Evolutionary conservation across 805 yeast species (phyloP).

Genomic region (Maudiozyma bulderi): DNA sequence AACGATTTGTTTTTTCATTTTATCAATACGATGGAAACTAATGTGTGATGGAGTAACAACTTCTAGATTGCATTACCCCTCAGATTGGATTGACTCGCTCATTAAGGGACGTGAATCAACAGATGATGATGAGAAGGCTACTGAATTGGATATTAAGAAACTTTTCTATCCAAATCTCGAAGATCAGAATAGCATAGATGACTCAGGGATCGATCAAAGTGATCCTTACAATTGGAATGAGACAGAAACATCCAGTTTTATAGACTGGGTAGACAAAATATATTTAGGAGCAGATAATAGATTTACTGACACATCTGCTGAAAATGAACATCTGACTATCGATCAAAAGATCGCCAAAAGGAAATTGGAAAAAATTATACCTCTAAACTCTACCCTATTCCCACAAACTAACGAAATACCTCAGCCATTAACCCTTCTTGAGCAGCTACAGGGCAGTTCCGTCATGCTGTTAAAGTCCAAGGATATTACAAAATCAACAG

Average conservation of each 20-base stretch:
- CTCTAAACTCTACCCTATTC: constrained; percentile 8
- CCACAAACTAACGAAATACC: background rate
- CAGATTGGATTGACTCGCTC: constrained; percentile 4
- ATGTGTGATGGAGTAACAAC: constrained; percentile 9
- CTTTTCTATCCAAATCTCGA: constrained; percentile 1
- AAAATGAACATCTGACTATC: constrained; percentile 9
- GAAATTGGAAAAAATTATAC: constrained; percentile 22
- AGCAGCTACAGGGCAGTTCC: constrained; percentile 21
- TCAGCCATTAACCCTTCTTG: constrained; percentile 8
- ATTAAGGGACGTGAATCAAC: background rate
- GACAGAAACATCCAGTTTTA: constrained; percentile 14
- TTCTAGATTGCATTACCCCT: constrained; percentile 7
- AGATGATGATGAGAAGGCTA: background rate
- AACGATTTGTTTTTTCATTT: constrained; percentile 14
- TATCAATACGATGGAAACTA: constrained; percentile 16
- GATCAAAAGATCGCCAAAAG: constrained; percentile 26
- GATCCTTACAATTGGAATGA: constrained; percentile 15
- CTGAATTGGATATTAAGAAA: constrained; percentile 4
- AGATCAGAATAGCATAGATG: background rate
- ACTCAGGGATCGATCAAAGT: background rate
- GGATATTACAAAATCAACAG: background rate
- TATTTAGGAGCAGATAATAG: constrained; percentile 11
- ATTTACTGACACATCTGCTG: background rate
- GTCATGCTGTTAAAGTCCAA: background rate
- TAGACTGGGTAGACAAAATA: constrained; percentile 23